Base-by-base conservation (phyloP, 306 rosid genomes). In the Rubus parviflorus region DNA sequence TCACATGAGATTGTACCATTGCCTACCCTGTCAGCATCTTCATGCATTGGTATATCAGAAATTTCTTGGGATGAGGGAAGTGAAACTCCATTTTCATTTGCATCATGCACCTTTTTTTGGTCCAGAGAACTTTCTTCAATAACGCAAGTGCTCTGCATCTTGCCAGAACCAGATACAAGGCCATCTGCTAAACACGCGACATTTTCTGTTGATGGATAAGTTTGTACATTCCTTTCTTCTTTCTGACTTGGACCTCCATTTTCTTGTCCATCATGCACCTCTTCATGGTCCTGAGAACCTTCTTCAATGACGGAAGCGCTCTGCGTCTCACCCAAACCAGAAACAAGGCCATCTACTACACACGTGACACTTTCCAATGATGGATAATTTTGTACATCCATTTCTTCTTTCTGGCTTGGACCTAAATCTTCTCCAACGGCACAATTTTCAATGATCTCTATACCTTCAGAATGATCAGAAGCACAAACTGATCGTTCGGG, bases 381-480 rank as follows among this genome's bases (percentile, higher is more conserved):
- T 42, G 66, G 62, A 56, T 69, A 74, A 30, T 46, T 51, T 52
- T 57, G 62, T 68, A 81, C 85, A 79, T 70, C 81, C 49, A 3
- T 73, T 40, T 79, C 80, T 74, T 80, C 91, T 67, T 78, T 86
- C 80, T 72, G 78, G 57, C 73, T 76, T 63, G 87, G 78, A 67
- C 76, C 73, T 13, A 73, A 82, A 65, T 68, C 85, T 75, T 89
- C 86, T 47, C 76, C 74, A 76, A 74, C 72, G 1, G 82, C 61
- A 72, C 80, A 72, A 70, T 78, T 73, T 63, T 91, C 89, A 7
- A 81, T 73, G 56, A 88, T 61, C 78, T 79, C 89, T 35, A 82
- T 41, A 19, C 85, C 92, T 62, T 84, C 91, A 49, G 89, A 76
- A 75, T 78, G 87, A 61, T 86, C 88, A 2, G 84, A 83, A 47